A percentile compares a stretch with the other conserved stretches of the same genome.
Conservation (phyloP, 352 stramenopile genomes). For the Globisporangium irregulare region DNA sequence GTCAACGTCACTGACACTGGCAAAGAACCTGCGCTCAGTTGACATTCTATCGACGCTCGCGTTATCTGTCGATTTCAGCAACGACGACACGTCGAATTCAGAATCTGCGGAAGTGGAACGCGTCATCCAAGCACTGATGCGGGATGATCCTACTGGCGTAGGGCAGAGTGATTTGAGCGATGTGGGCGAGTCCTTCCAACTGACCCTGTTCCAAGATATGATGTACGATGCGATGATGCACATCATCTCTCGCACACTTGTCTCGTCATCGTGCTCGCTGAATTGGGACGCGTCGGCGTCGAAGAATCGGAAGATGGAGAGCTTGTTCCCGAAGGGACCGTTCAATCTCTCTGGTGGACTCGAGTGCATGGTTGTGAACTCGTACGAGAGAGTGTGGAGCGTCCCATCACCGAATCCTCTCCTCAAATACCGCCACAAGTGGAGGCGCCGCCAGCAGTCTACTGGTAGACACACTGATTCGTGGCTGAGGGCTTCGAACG, state of each 20-base stretch:
- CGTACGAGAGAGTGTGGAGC: constrained; percentile 82
- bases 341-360: constrained; percentile 66
- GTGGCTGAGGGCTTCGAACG: constrained; percentile 45
- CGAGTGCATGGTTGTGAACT: constrained; percentile 67
- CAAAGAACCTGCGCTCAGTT: constrained; percentile 43
- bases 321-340: constrained; percentile 66
- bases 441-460: constrained; percentile 46
- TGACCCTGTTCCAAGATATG: constrained; percentile 52
- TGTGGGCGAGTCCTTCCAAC: constrained; percentile 10
- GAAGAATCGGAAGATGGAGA: constrained; percentile 36
- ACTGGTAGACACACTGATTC: constrained; percentile 5
- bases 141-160: background rate
- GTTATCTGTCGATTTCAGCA: constrained; percentile 43
- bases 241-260: constrained; percentile 63
- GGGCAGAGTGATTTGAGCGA: constrained; percentile 5
- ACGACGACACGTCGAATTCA: background rate
- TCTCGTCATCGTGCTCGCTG: constrained; percentile 27
- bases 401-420: constrained; percentile 75
- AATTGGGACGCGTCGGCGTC: constrained; percentile 50
- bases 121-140: constrained; percentile 32
- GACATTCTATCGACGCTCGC: constrained; percentile 54
- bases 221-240: constrained; percentile 79
- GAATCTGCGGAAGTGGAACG: constrained; percentile 7
- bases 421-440: constrained; percentile 79
- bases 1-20: constrained; percentile 41